Evolutionary conservation across 2,329 filamentous ascomycete species (phyloP), one percentile per base, ranked within the genome.

Genomic region (Mollisiaceae sp.): DNA sequence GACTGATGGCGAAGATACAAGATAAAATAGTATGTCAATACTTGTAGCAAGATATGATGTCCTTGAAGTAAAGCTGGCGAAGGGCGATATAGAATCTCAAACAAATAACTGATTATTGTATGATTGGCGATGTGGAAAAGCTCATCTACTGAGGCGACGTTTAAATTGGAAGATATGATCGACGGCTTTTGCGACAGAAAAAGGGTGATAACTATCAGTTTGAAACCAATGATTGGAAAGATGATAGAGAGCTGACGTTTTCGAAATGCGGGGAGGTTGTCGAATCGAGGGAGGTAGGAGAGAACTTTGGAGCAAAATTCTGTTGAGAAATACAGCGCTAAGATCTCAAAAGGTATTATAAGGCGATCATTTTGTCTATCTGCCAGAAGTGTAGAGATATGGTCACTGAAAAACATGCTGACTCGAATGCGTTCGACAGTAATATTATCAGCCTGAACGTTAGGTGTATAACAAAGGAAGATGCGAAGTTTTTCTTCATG

Each of bases 301-400:
- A 45, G n/a, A n/a, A 8, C 8, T 45, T 45, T 20, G 43, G 43
- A 45, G n/a, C 43, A 45, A 18, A 45, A 12, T 24, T 50, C 45
- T 22, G 45, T 50, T 2, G n/a, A 22, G 6, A 50, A 11, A 22
- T 50, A 50, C 45, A 50, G 14, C 1, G n/a, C 4, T 8, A 50
- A 20, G n/a, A 50, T 50, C n/a, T 50, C 45, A n/a, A 50, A 50
- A 22, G 45, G 45, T 24, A 50, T 50, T 14, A n/a, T 50, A 9
- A 50, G 45, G 4, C n/a, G 45, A 9, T 50, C 45, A 22, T 50
- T 50, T 20, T 22, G 45, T n/a, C 45, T 50, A n/a, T 50, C 45
- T 22, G n/a, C n/a, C 11, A 50, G 45, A 6, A 50, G 20, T 6
- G n/a, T 14, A 1, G 45, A 50, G n/a, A 50, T 1, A 2, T 50